Percentiles rank a stretch among this genome's conserved stretches.
phyloP scores from a whole-genome alignment of 2,329 filamentous ascomycete genomes.

The Neofusicoccum kwambonambiense region DNA sequence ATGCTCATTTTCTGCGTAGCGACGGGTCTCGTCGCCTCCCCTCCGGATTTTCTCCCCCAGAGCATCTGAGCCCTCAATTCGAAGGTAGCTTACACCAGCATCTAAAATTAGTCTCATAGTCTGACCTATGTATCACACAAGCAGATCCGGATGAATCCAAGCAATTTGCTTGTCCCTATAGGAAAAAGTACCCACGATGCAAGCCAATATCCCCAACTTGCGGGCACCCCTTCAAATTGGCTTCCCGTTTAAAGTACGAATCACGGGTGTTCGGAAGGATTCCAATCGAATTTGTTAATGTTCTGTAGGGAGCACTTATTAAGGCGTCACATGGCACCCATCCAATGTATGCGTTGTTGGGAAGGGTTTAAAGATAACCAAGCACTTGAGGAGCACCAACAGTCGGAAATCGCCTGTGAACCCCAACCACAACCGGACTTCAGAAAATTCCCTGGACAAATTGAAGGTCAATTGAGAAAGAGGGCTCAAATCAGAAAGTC shows the following conservation, averaged over 20 bases:
- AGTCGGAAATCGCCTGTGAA: not conserved
- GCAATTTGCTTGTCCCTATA: too few relatives aligned
- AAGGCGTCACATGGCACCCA: not conserved
- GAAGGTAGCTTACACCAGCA: too few relatives aligned
- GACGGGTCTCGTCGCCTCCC: too few relatives aligned
- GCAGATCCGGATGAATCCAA: too few relatives aligned
- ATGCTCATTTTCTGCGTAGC: too few relatives aligned
- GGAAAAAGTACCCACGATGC: too few relatives aligned
- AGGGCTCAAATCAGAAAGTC: not conserved
- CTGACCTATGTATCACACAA: too few relatives aligned
- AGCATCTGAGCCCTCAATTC: too few relatives aligned
- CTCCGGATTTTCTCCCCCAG: too few relatives aligned
- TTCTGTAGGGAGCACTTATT: not conserved
- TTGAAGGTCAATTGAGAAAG: not conserved
- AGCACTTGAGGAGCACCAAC: not conserved
- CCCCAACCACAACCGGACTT: not conserved
- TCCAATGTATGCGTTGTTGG: not conserved
- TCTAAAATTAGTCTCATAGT: too few relatives aligned
- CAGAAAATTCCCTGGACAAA: not conserved
- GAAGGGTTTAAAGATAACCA: not conserved
- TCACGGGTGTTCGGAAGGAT: not conserved
- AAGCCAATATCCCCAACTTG: too few relatives aligned
- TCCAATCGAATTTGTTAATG: not conserved
- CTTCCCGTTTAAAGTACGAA: not conserved
- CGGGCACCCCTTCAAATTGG: too few relatives aligned